Evolutionary conservation across 2,329 filamentous ascomycete genomes (phyloP), one percentile per base, ranked within the genome.

Genomic region (Cryphonectria radicalis): DNA sequence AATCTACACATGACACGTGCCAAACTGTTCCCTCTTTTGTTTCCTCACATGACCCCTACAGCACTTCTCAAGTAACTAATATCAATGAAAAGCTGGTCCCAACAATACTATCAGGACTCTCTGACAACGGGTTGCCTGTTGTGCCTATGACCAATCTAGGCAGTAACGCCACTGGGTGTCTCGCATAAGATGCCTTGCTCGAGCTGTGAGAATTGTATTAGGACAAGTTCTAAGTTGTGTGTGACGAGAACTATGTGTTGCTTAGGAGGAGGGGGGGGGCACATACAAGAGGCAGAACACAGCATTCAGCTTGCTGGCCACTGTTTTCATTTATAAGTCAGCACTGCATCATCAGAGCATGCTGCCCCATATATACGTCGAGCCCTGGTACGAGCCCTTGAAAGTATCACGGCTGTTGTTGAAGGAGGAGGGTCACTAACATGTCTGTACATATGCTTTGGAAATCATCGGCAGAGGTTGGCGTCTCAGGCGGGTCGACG

Each of bases 271-370:
- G 32, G 32, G 32, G 32, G 3, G 32, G 32, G 32, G 3, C 32
- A 76, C 77, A 71, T 64, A 78, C 77, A 75, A 89, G 82, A 10
- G 87, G 87, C 25, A 90, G 74, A 17, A 85, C 78, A 74, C 88
- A 90, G 84, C 88, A 90, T 75, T 86, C 86, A 70, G 87, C 87
- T 72, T 84, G 84, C 80, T 89, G 87, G 67, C 87, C 86, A 6
- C 63, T 65, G 10, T 50, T 28, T 63, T n/a, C 28, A 28, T 50
- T 40, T 14, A 14, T n/a, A 40, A 2, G 42, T 64, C 62, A 64
- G n/a, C 10, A 28, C 60, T 42, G 13, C 19, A 22, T 42, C 19
- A 35, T 42, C 4, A 25, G n/a, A 63, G 14, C 59, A n/a, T 6
- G 8, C 17, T 1, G 17, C 19, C 43, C 17, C 19, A 22, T 25